Base-by-base conservation (phyloP, 306 rosid genomes). In the Trichosanthes truncata region DNA sequence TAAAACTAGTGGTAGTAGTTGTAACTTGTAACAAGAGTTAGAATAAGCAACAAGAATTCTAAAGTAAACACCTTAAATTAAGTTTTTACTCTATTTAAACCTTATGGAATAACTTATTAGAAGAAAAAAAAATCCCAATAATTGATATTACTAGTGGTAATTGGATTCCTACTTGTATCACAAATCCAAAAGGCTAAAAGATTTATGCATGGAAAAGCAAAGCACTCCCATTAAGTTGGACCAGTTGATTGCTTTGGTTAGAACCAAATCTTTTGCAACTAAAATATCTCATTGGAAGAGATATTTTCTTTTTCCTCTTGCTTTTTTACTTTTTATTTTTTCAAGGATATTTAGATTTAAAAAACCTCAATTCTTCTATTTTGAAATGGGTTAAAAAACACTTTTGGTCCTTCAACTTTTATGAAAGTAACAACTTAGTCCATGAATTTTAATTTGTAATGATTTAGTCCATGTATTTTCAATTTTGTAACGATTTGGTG, bases 141-240 rank as follows among this genome's bases (percentile, higher is more conserved):
- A 11, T 41, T 69, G 3, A 69, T 5, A 40, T 4, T 1, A 69
- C 1, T 3, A 43, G 76, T 68, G 10, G 52, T 10, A 72, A 71
- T 71, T 71, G 57, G 20, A 40, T 69, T 63, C 75, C 75, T 9
- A 38, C 9, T 68, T 20, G 43, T 20, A n/a, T 20, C 35, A 25
- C 36, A 46, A 73, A 46, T 73, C 43, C 77, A 73, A 46, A 46
- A 73, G 4, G 77, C 38, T 14, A 13, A 8, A 20, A 73, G 41
- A 46, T 73, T 71, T 71, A 38, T 67, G 26, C 4, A 40, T 23
- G 56, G 76, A 69, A 69, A 69, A 69, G 53, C 20, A 69, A 69
- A 69, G 11, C 76, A 69, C 52, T 38, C 76, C 53, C 55, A 69
- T 41, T 69, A 10, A 69, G 77, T 72, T 72, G 57, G 77, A 48